Percentiles rank a stretch among this genome's conserved stretches.
Conservation (phyloP, 2,329 filamentous ascomycete species). For the Hypomyces perniciosus region DNA sequence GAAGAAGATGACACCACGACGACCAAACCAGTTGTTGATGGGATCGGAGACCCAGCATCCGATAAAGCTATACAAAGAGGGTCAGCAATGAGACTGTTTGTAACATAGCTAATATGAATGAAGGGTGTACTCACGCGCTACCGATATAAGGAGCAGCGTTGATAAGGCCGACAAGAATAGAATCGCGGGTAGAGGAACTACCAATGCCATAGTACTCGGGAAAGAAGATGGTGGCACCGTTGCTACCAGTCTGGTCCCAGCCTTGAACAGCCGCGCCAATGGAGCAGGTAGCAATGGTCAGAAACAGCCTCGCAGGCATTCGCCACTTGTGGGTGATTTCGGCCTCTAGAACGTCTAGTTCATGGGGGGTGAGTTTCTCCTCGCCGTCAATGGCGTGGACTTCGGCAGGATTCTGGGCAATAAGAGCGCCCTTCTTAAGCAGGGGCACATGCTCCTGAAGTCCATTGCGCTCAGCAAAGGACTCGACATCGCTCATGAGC, state of each 20-base stretch:
- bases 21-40: slow-evolving; percentile 41
- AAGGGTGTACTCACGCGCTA: slow-evolving; percentile 32
- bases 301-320: slow-evolving; percentile 55
- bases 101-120: neutral
- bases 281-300: slow-evolving; percentile 61
- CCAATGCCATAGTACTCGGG: slow-evolving; percentile 39
- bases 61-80: slow-evolving; percentile 25
- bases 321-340: slow-evolving; percentile 62
- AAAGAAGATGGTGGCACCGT: slow-evolving; percentile 58
- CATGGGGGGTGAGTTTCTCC: slow-evolving; percentile 49
- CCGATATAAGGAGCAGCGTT: slow-evolving; percentile 51
- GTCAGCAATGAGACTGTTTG: slow-evolving; percentile 8
- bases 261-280: slow-evolving; percentile 63
- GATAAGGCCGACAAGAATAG: slow-evolving; percentile 56
- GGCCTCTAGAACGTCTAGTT: slow-evolving; percentile 51
- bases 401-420: slow-evolving; percentile 51
- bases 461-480: slow-evolving; percentile 52
- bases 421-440: slow-evolving; percentile 51
- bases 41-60: slow-evolving; percentile 64
- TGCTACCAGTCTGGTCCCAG: slow-evolving; percentile 59
- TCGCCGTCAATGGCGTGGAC: slow-evolving; percentile 50
- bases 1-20: slow-evolving; percentile 57
- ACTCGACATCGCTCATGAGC: slow-evolving; percentile 53
- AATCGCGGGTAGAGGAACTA: slow-evolving; percentile 25
- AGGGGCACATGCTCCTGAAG: slow-evolving; percentile 52